Evolutionary conservation across 2,329 filamentous ascomycete genomes (phyloP).

Genomic region (Pochonia chlamydosporia): DNA sequence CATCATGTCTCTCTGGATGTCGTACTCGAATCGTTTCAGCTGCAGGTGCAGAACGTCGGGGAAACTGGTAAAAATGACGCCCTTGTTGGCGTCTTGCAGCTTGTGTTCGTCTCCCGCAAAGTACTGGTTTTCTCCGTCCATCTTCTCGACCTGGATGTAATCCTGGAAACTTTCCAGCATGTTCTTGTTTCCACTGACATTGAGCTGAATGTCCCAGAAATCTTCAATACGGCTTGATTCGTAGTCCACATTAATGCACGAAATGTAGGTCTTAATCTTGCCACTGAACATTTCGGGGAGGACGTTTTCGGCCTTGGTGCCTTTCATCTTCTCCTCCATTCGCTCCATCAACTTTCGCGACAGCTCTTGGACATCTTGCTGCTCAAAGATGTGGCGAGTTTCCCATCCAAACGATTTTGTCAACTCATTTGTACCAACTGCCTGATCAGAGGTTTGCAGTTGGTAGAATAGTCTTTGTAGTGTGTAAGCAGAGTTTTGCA

Average conservation of each 20-base stretch:
- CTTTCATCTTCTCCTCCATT: constrained; percentile 97
- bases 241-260: constrained; percentile 96
- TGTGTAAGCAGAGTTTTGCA: constrained; percentile 85
- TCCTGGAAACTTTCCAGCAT: constrained; percentile 92
- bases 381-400: constrained; percentile 94
- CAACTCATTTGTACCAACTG: constrained; percentile 86
- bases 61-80: constrained; percentile 94
- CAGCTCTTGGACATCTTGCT: constrained; percentile 96
- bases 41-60: constrained; percentile 92
- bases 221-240: constrained; percentile 94
- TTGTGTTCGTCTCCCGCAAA: constrained; percentile 86
- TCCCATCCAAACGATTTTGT: constrained; percentile 99
- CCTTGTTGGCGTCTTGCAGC: constrained; percentile 93
- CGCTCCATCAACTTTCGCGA: constrained; percentile 96
- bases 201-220: constrained; percentile 98
- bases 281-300: constrained; percentile 89
- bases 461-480: constrained; percentile 93
- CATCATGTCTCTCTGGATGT: constrained; percentile 92
- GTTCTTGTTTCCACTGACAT: constrained; percentile 89
- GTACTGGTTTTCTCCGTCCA: constrained; percentile 98
- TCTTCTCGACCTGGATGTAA: constrained; percentile 92
- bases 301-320: constrained; percentile 83
- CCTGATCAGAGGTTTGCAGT: constrained; percentile 75
- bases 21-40: constrained; percentile 96
- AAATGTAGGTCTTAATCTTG: constrained; percentile 98